Base-by-base conservation (phyloP, 768 basidiomycete species). In the Fomitopsis pulvina region DNA sequence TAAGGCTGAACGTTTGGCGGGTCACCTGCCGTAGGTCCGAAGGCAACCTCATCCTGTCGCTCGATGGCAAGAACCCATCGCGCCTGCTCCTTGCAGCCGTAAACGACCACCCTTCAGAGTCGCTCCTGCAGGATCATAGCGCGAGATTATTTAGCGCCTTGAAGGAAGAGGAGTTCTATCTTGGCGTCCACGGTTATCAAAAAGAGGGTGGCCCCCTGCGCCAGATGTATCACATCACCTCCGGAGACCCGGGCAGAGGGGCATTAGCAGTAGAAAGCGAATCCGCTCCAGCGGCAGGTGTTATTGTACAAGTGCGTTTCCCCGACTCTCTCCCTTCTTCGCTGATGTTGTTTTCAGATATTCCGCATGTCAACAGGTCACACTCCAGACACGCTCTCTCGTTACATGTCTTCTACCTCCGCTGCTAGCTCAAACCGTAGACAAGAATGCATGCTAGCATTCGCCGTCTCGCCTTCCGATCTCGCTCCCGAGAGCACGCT, bases 211-310 rank as follows among this genome's bases (percentile, higher is more conserved):
- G 41, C 32, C 20, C 48, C 30, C 20, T 76, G 2, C 57, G 60
- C 20, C 73, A 74, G 41, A 68, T 83, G 32, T 77, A 77, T 57
- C 73, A 67, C 48, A 81, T 90, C 51, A 79, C 72, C 21, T 81
- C 86, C 0, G 87, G 87, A 2, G 85, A 85, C 58, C 86, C 85
- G 1, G 79, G 80, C 14, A 75, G 82, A 5, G 87, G 87, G 2
- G 73, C 75, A 3, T 72, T 89, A 12, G 78, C 87, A 1, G 67
- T 90, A 0, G 77, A 79, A 20, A 67, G 77, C 1, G 66, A 71
- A 20, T 67, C 66, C 12, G 76, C 81, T 2, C 84, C 83, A 2
- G 56, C 55, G 2, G 59, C 66, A 12, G 82, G 79, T n/a, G 66
- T 74, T 6, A 52, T 57, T 2, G 76, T 86, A 14, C 77, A 80